Evolutionary conservation across 345 rosid species (phyloP), one percentile per base, ranked within the genome.

Genomic region (Dovyalis caffra): DNA sequence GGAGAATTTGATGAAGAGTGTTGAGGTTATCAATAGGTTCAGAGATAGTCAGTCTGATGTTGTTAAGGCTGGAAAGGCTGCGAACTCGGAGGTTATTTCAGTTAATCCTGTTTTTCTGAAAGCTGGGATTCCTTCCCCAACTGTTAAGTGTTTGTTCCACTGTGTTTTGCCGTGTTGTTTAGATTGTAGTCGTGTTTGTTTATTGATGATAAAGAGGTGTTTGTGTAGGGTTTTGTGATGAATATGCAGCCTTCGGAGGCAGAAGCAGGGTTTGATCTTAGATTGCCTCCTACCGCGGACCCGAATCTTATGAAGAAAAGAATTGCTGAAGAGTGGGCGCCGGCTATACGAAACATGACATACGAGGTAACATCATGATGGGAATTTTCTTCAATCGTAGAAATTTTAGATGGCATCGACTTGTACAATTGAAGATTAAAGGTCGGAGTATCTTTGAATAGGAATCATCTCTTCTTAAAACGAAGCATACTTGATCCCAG

Each of bases 181-280:
- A 25, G 43, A 34, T 57, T 38, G 14, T 37, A 15, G 3, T 0
- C n/a, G n/a, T 58, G 23, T 35, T 9, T 31, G 10, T 65, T 35
- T 60, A 2, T 47, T 58, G 29, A 49, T 60, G 65, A 38, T 61
- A 60, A 6, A 34, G 32, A 62, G 53, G 34, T 65, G 45, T 74
- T 33, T 64, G 58, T 77, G 64, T 45, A 90, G 96, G 99, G 97
- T 2, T 92, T 86, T 86, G 92, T 90, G 69, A 95, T 95, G 94
- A 95, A 92, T 82, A 76, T 92, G 94, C 98, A 92, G 53, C 98
- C 96, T 66, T 91, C 98, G 1, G 98, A 90, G 25, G 98, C 96
- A n/a, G 94, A 89, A 85, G 98, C 97, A 29, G 98, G 99, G 10
- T 93, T 87, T 83, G 90, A 91, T 76, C 6, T 91, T 61, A 88